A percentile compares a stretch with the other conserved stretches of the same genome.
Evolutionary conservation across 2,329 filamentous ascomycete genomes (phyloP).

Genomic region (Elsinoe ampelina): DNA sequence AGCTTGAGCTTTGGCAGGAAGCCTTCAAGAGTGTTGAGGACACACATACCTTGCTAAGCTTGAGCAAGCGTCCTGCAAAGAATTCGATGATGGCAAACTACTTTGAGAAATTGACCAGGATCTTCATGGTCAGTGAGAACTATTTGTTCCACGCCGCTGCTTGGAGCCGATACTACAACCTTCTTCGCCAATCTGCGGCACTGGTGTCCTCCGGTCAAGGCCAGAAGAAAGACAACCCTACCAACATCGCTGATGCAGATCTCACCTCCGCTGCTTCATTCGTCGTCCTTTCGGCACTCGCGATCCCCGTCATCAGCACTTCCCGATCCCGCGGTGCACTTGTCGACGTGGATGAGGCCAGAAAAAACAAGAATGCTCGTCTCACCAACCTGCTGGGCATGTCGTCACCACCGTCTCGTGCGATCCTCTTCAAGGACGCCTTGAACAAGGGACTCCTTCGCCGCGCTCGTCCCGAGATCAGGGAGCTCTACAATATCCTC

Average conservation of each 20-base stretch:
- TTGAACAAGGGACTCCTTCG: constrained; percentile 90
- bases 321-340: constrained; percentile 90
- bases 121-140: constrained; percentile 98
- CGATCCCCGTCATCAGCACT: constrained; percentile 99
- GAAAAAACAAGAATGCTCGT: constrained; percentile 98
- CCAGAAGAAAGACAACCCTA: constrained; percentile 89
- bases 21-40: constrained; percentile 99
- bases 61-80: constrained; percentile 97
- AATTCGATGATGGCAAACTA: constrained; percentile 99
- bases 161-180: constrained; percentile 95
- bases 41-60: constrained; percentile 91
- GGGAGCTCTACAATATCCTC: constrained; percentile 94
- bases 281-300: constrained; percentile 84
- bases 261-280: constrained; percentile 93
- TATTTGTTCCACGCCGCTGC: constrained; percentile 98
- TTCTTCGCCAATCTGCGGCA: constrained; percentile 81
- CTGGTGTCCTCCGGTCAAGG: constrained; percentile 76
- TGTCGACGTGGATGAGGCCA: constrained; percentile 91
- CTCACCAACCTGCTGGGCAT: constrained; percentile 94
- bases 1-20: constrained; percentile 98
- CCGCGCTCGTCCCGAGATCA: constrained; percentile 86
- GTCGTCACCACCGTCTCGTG: constrained; percentile 77
- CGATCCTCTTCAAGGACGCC: constrained; percentile 88
- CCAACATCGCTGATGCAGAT: constrained; percentile 70
- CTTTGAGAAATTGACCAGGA: constrained; percentile 97